Base-by-base conservation (phyloP, 495 filamentous ascomycete species). In the Friedmanniomyces simplex region DNA sequence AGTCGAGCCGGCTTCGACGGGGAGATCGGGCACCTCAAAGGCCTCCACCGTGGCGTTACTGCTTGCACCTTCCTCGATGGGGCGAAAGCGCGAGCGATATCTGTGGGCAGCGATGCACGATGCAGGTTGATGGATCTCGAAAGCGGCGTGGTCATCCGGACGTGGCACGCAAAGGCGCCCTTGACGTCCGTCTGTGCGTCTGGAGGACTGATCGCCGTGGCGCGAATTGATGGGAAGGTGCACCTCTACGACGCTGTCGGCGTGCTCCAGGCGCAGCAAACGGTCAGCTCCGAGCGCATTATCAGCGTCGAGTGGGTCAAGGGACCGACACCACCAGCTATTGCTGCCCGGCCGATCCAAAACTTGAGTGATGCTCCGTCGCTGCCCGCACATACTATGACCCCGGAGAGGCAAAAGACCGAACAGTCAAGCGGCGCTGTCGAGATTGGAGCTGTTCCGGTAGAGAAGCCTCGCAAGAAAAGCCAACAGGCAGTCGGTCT, bases 301-400 rank as follows among this genome's bases (percentile, higher is more conserved):
- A 62, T 81, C 21, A 70, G 72, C 54, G 66, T 81, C 11, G 78
- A 79, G 62, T 81, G 79, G 79, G 69, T 72, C 12, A 49, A 68
- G 50, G 68, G 65, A 5, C 34, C 58, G 18, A 48, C 58, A 16
- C 62, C 58, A 10, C 58, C 45, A 12, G 42, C 57, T 41, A 21
- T 55, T 51, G 21, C 56, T 55, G 61, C 20, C 24, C 50, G 36
- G 18, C n/a, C 39, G 34, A 41, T 59, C 56, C 12, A 57, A 25
- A 41, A 50, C 12, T 24, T 36, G 39, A 21, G 10, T 8, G 13
- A 49, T 26, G 18, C 46, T 3, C 46, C 46, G 46, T 49, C 46
- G 46, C 13, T 49, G 20, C 46, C 46, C 16, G 6, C 41, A 13
- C 6, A 16, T 22, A 45, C 3, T n/a, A 13, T 32, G 3, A 10